Conservation (phyloP, 331 rosid genomes). For the Stylosanthes scabra region DNA sequence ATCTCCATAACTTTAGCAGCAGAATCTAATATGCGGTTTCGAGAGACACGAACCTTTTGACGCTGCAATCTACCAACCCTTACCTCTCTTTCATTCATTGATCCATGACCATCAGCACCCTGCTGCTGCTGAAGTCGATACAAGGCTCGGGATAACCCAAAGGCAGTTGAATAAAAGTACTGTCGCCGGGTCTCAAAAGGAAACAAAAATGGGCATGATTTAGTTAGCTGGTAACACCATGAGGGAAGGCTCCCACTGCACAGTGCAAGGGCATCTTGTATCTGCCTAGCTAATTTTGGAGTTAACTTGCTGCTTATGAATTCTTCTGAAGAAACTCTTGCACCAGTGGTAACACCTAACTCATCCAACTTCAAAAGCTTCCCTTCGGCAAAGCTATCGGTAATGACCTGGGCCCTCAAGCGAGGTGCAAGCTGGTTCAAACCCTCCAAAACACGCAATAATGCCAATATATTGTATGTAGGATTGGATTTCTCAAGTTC, state of each 20-base stretch:
- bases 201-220: conserved; percentile 96
- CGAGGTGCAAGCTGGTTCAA: conserved; percentile 97
- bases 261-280: conserved; percentile 98
- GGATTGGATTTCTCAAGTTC: conserved; percentile 93
- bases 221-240: conserved; percentile 97
- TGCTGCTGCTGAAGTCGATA: conserved; percentile 98
- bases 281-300: conserved; percentile 96
- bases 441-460: conserved; percentile 89
- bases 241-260: conserved; percentile 99
- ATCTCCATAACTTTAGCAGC: conserved; percentile 99
- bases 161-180: conserved; percentile 96
- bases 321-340: conserved; percentile 75
- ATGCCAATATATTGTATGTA: conserved; percentile 85
- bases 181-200: conserved; percentile 98
- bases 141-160: conserved; percentile 97
- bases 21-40: conserved; percentile 96
- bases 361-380: conserved; percentile 63
- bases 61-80: conserved; percentile 99
- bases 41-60: conserved; percentile 96
- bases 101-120: conserved; percentile 97
- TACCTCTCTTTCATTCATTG: conserved; percentile 87
- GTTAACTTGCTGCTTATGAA: conserved; percentile 94
- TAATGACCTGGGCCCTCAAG: conserved; percentile 72
- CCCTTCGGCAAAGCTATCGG: conserved; percentile 83
- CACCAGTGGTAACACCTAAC: conserved; percentile 56